Base-by-base conservation (phyloP, 441 rosid genomes). In the Jatropha podagrica region DNA sequence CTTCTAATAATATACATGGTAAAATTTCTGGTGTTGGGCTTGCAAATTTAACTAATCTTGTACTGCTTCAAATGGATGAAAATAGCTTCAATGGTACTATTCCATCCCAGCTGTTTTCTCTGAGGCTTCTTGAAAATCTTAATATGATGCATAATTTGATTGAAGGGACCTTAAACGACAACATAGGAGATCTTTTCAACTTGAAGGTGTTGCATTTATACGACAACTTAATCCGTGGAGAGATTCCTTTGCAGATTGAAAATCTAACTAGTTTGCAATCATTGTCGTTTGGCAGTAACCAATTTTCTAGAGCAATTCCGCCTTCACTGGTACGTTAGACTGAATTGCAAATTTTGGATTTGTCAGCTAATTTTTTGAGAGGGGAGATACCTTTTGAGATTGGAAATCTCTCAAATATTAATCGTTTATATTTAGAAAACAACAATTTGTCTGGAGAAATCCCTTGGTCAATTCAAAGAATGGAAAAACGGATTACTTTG, bases 281-380 rank as follows among this genome's bases (percentile, higher is more conserved):
- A 3, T 10, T 69, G 14, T 0, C 7, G 1, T 4, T 55, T 18
- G 3, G 7, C 2, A 4, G 18, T 11, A 86, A 88, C 71, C 44
- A 23, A 7, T 73, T 83, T 27, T 71, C 71, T 32, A 81, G 88
- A 8, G 18, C 44, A 44, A 79, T 86, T 56, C 85, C 77, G 1
- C 12, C 81, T 2, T 68, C 55, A 0, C 23, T 71, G 26, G 23
- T 71, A 32, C 40, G 13, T 15, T 42, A 59, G 63, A 71, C 20
- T 40, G 55, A 23, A 26, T 12, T 71, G 13, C 17, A 15, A 2
- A n/a, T 13, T 42, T 71, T 71, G 55, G 55, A 59, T 59, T 71
- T 71, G 18, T n/a, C 37, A 7, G 1, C 7, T 7, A 71, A 71
- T 71, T 18, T 14, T 59, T 59, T 71, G n/a, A 41, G 55, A 13